These are phyloP conservation scores for Tagetes patula DNA, from an alignment of 129 eudicot species.

Conservation along the genomic window DNA sequence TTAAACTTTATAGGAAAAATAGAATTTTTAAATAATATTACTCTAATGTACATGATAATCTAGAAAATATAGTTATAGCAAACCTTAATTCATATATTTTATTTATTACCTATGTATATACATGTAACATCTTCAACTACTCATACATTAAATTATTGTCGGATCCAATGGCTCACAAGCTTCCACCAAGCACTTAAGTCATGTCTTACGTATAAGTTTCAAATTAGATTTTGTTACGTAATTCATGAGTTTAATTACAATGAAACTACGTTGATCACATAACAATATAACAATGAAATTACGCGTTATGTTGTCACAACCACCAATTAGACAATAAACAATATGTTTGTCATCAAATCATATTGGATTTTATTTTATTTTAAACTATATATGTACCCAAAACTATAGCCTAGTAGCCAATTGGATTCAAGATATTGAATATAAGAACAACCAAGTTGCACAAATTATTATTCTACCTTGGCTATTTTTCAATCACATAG, in stretches of 20 bases:
- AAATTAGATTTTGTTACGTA: not conserved
- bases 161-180: not conserved
- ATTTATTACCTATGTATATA: not conserved
- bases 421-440: conserved; percentile 1
- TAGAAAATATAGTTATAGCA: too few relatives aligned
- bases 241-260: not conserved
- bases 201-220: conserved; percentile 13
- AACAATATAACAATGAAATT: not conserved
- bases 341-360: not conserved
- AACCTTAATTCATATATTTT: too few relatives aligned
- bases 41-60: too few relatives aligned
- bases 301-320: conserved; percentile 4
- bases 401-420: conserved; percentile 15
- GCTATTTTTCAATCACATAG: conserved; percentile 4
- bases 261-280: not conserved
- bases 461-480: conserved; percentile 12
- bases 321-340: conserved; percentile 4
- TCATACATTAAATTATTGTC: not conserved
- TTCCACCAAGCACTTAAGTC: not conserved
- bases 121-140: not conserved
- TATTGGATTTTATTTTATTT: not conserved
- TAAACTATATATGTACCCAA: not conserved
- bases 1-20: too few relatives aligned
- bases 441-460: conserved; percentile 22
- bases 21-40: too few relatives aligned